Base-by-base conservation (phyloP, 495 filamentous ascomycete species). In the Penicillium pancosmium region DNA sequence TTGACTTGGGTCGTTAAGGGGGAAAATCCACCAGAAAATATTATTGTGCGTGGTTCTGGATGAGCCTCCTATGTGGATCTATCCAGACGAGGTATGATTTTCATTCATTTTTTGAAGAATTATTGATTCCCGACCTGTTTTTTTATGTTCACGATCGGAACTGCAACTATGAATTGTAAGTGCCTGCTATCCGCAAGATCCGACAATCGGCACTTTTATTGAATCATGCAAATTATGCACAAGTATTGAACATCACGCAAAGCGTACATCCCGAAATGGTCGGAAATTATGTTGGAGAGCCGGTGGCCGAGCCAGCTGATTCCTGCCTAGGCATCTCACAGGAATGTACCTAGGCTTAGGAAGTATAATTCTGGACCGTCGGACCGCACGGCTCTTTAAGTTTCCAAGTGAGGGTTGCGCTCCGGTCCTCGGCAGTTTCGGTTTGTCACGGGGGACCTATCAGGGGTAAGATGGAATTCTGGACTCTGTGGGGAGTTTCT, bases 401-500 rank as follows among this genome's bases (percentile, higher is more conserved):
- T 48, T 53, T 48, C 3, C 41, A 44, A 44, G 16, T 8, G 16
- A 33, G 15, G 13, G 16, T 11, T 46, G 10, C 4, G n/a, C 46
- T 48, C 46, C 46, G 46, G 21, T 48, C 10, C 18, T 48, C 46
- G 46, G 46, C 21, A 48, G 21, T 27, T 48, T 23, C 41, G 41
- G 41, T 44, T 44, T 44, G 41, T 10, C 41, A 44, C 46, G 19
- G 19, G 36, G 46, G 21, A n/a, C 46, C 46, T 48, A 48, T 48
- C 23, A 48, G 46, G 46, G 46, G 46, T n/a, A 46, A 18, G 8
- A 9, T 16, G 41, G n/a, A n/a, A 27, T 53, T 40, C 38, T 53
- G 51, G 38, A 38, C 40, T 53, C 23, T 43, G 51, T 53, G 51
- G 51, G 35, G 51, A 43, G 48, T 38, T 44, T 16, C 41, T n/a